phyloP scores from a whole-genome alignment of 306 rosid species.

The Quercus aquifolioides region DNA sequence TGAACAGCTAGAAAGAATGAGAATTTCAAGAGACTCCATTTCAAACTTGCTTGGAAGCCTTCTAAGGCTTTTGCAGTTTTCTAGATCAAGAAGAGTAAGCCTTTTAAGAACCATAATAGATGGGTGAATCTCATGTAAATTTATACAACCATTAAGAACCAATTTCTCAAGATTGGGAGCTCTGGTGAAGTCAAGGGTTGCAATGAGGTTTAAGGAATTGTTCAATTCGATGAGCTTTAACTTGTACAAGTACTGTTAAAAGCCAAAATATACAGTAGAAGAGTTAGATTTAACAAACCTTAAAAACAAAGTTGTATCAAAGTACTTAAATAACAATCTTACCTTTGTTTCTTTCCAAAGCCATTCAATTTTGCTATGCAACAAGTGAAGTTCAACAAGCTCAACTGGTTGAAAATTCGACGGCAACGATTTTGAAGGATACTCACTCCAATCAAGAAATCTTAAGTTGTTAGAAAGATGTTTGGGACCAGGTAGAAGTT shows the following conservation, averaged over 20 bases:
- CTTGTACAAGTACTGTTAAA: neutral
- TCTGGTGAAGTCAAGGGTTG: neutral
- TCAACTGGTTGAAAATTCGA: too few relatives aligned
- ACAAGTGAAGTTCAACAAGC: too few relatives aligned
- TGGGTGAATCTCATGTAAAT: neutral
- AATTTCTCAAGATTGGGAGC: neutral
- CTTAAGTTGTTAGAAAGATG: too few relatives aligned
- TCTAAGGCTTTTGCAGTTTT: neutral
- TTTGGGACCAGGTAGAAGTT: too few relatives aligned
- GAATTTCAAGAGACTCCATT: constrained; percentile 18
- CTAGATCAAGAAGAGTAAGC: neutral
- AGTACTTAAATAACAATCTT: too few relatives aligned
- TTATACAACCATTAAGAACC: neutral
- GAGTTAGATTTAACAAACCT: too few relatives aligned
- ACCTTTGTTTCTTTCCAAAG: neutral
- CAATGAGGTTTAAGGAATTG: neutral
- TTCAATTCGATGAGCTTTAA: neutral
- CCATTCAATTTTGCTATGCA: neutral
- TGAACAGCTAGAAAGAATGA: constrained; percentile 29
- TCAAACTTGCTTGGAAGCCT: neutral
- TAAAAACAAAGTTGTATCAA: too few relatives aligned
- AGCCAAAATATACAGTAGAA: neutral
- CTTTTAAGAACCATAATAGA: neutral
- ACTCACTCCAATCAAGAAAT: too few relatives aligned
- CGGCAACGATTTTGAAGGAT: too few relatives aligned